A percentile compares a stretch with the other conserved stretches of the same genome.
phyloP scores from a whole-genome alignment of 2,329 filamentous ascomycete genomes.

The Epichloe sylvatica region DNA sequence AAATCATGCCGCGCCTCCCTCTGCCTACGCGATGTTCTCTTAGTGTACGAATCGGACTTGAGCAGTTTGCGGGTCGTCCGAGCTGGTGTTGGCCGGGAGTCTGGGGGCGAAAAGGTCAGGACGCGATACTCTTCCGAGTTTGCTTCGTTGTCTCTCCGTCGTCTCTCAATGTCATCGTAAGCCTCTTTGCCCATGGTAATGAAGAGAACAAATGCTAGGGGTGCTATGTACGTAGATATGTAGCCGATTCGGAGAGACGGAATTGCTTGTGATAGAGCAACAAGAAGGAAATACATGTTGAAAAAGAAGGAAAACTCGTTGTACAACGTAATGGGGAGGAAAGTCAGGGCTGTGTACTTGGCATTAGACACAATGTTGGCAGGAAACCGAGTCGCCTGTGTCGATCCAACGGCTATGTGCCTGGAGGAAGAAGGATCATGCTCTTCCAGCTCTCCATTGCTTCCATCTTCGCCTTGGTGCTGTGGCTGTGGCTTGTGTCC shows the following conservation, averaged over 20 bases:
- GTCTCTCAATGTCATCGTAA: slow-evolving; percentile 76
- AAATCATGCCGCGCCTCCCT: slow-evolving; percentile 24
- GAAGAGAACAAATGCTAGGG: slow-evolving; percentile 76
- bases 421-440: slow-evolving; percentile 58
- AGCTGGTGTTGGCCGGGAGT: slow-evolving; percentile 23
- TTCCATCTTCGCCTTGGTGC: slow-evolving; percentile 20
- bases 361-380: slow-evolving; percentile 90
- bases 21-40: slow-evolving; percentile 17
- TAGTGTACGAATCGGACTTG: slow-evolving; percentile 27
- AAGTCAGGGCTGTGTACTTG: slow-evolving; percentile 92
- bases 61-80: slow-evolving; percentile 22
- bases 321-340: slow-evolving; percentile 85
- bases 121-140: slow-evolving; percentile 84
- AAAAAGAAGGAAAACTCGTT: slow-evolving; percentile 99
- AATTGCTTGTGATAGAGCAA: slow-evolving; percentile 86
- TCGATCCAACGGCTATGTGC: slow-evolving; percentile 59
- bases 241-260: slow-evolving; percentile 85
- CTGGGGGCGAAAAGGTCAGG: slow-evolving; percentile 52
- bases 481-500: slow-evolving; percentile 8
- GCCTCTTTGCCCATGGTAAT: slow-evolving; percentile 96
- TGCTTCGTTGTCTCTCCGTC: slow-evolving; percentile 79
- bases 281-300: slow-evolving; percentile 96
- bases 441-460: slow-evolving; percentile 36
- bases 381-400: slow-evolving; percentile 64
- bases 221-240: slow-evolving; percentile 84